Evolutionary conservation across 768 basidiomycete species (phyloP), one percentile per base, ranked within the genome.

Genomic region (Strobilomyces confusus): DNA sequence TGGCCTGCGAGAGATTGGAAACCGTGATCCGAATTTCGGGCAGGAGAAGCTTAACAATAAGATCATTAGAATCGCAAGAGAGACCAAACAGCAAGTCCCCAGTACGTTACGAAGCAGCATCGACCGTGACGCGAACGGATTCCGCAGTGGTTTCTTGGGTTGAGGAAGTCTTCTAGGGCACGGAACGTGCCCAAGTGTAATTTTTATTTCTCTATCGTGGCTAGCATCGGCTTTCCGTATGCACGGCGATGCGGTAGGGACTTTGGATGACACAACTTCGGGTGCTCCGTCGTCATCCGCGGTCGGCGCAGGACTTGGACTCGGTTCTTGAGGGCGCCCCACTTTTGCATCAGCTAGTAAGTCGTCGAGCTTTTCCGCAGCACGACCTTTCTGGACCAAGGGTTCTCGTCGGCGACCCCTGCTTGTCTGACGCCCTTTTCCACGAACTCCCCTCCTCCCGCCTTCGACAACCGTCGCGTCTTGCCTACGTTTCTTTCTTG

Each of bases 1-100:
- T 90, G 5, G 90, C 92, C 68, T 98, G 95, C 0, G 93, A 93
- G 5, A 98, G 77, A 68, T 94, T 94, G 2, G 92, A 95, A 5
- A 94, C 79, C 0, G 94, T 95, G 58, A 89, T 77, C 26, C 87
- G 82, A 36, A 95, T 93, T 65, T 95, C 93, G 13, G 87, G 89
- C 19, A 87, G 73, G 5, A 97, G 77, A 13, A 97, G 73, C 90
- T 94, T 61, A 19, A 58, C 22, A 48, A 44, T 26, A 33, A 44
- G 12, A 49, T 30, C 15, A 40, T 65, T 38, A 65, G 63, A 44
- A 6, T 11, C 19, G 15, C 19, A 12, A 9, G 17, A 20, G 7
- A 1, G 34, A 33, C 32, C 37, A 33, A 43, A 36, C 15, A 40
- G 12, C 42, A 37, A 49, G 23, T 43, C 15, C 3, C 19, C 29